Evolutionary conservation across 2,329 filamentous ascomycete species (phyloP), one percentile per base, ranked within the genome.

Genomic region (Paecilomyces niveus): DNA sequence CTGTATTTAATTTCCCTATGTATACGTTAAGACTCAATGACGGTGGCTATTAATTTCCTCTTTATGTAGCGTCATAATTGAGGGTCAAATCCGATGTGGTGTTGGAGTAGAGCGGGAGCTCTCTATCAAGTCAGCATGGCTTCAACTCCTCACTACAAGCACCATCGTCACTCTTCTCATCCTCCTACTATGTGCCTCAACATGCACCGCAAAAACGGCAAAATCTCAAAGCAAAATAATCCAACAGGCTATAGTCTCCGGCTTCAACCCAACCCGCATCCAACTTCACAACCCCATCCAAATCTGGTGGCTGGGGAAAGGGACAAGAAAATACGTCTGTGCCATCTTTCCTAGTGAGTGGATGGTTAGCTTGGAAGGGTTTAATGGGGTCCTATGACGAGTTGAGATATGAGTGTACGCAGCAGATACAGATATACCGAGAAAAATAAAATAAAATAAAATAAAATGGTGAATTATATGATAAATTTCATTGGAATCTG

Each of bases 241-340:
- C 22, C 58, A 59, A 21, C 54, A 54, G 50, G 13, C 60, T 18
- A 56, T 67, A 9, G 58, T 67, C 52, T 54, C 56, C 22, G 50
- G 56, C 8, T 81, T 80, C 68, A 83, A 81, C 58, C 76, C 80
- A 33, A 71, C 65, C 53, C 78, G 81, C 18, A 2, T 63, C 70
- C n/a, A 45, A 45, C 39, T 45, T 21, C 15, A 78, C 77, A 21
- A 84, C 82, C 9, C 82, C 0, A 69, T 85, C 11, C 78, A 80
- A 64, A 72, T 80, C 77, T 10, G 81, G 80, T 1, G 83, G 80
- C 0, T 85, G 83, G 82, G 81, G 84, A 64, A 80, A 76, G 1
- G 67, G 65, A 53, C 73, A 75, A n/a, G 79, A 74, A 7, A 60
- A 68, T 33, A 74, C 81, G 9, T 5, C 4, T 52, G 21, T n/a